Percentiles rank a stretch among this genome's conserved stretches.
These are phyloP conservation scores for Tricholomella constricta DNA, from an alignment of 768 basidiomycete species.

Conservation along the genomic window DNA sequence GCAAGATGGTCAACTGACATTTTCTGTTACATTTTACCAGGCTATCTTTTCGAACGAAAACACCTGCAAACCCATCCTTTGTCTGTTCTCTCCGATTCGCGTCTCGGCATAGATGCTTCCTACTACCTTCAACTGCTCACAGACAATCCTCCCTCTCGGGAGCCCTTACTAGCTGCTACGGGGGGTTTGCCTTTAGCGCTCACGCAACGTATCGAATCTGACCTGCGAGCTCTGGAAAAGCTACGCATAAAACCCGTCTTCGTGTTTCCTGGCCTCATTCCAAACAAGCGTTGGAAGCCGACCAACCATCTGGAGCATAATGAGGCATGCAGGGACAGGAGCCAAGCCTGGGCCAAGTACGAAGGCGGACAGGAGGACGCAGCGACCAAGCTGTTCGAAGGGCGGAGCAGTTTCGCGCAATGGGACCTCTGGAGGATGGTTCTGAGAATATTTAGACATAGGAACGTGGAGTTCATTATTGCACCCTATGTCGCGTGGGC, in stretches of 20 bases:
- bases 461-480: conserved; percentile 94
- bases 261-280: conserved; percentile 88
- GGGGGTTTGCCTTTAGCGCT: conserved; percentile 93
- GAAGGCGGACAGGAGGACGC: conserved; percentile 90
- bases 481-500: conserved; percentile 96
- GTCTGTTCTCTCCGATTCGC: conserved; percentile 81
- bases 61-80: conserved; percentile 83
- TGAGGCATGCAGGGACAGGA: conserved; percentile 74
- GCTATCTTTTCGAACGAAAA: conserved; percentile 85
- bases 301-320: conserved; percentile 57
- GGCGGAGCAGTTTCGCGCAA: conserved; percentile 67
- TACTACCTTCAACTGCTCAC: conserved; percentile 84
- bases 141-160: conserved; percentile 74
- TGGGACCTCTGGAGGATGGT: conserved; percentile 97
- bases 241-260: conserved; percentile 97
- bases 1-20: conserved; percentile 8
- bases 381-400: conserved; percentile 83
- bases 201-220: conserved; percentile 84
- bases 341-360: conserved; percentile 92
- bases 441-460: conserved; percentile 87
- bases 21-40: conserved; percentile 41
- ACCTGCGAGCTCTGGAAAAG: conserved; percentile 89
- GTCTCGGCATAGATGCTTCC: conserved; percentile 95
- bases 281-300: conserved; percentile 72
- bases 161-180: conserved; percentile 92